Percentiles rank a stretch among this genome's conserved stretches.
phyloP scores from a whole-genome alignment of 495 filamentous ascomycete species.

The Penicillium silybi region DNA sequence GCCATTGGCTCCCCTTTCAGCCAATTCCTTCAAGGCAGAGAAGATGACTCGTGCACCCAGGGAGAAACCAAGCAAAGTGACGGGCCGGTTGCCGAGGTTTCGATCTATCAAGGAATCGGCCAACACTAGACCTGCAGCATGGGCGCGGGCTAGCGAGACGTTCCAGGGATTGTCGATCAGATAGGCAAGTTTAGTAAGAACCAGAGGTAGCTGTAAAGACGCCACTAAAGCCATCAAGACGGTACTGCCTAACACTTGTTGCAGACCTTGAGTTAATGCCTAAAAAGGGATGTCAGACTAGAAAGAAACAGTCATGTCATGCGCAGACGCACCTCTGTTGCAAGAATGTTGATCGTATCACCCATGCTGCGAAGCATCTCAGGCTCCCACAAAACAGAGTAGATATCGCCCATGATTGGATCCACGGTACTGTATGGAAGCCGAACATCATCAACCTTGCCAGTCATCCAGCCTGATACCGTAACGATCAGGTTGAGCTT shows the following conservation, averaged over 20 bases:
- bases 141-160: conserved; percentile 86
- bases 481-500: conserved; percentile 94
- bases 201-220: conserved; percentile 85
- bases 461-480: conserved; percentile 96
- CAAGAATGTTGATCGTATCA: conserved; percentile 95
- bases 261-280: conserved; percentile 92
- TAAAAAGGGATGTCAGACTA: conserved; percentile 28
- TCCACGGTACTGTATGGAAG: conserved; percentile 94
- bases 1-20: conserved; percentile 80
- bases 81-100: conserved; percentile 84
- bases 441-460: conserved; percentile 93
- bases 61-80: conserved; percentile 96
- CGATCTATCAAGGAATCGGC: conserved; percentile 91
- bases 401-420: conserved; percentile 96
- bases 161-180: conserved; percentile 98
- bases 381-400: conserved; percentile 96
- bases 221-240: conserved; percentile 88
- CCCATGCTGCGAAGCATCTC: conserved; percentile 98
- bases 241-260: conserved; percentile 91
- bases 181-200: conserved; percentile 92
- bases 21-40: conserved; percentile 83
- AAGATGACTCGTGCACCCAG: conserved; percentile 92
- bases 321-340: conserved; percentile 74
- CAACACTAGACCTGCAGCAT: conserved; percentile 84
- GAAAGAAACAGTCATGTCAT: neutral